phyloP scores from a whole-genome alignment of 2,329 filamentous ascomycete genomes.

The Dothideomycetes sp. region DNA sequence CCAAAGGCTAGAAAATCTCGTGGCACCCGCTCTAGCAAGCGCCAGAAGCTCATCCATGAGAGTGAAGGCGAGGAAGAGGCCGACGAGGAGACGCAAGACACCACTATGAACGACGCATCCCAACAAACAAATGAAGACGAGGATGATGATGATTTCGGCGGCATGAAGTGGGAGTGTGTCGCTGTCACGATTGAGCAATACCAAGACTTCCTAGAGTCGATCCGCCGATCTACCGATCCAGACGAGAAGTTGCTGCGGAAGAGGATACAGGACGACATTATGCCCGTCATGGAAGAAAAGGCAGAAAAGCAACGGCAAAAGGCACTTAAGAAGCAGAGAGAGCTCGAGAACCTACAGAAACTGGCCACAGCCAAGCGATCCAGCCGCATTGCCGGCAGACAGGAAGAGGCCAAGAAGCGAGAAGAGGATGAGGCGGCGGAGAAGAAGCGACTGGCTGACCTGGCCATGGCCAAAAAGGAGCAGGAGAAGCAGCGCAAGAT shows the following conservation, averaged over 20 bases:
- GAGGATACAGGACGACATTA: conserved; percentile 62
- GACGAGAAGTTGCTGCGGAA: conserved; percentile 73
- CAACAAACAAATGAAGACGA: conserved; percentile 20
- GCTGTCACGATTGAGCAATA: conserved; percentile 75
- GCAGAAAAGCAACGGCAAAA: conserved; percentile 60
- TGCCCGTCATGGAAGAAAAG: conserved; percentile 75
- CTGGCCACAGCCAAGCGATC: conserved; percentile 92
- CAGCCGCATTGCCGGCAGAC: conserved; percentile 72
- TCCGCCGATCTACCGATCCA: conserved; percentile 66
- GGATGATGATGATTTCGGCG: conserved; percentile 48
- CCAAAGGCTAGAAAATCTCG: conserved; percentile 47
- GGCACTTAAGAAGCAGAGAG: conserved; percentile 63
- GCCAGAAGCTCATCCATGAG: conserved; percentile 45
- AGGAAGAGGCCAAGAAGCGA: conserved; percentile 66
- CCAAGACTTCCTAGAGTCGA: conserved; percentile 54
- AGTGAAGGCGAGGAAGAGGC: conserved; percentile 32
- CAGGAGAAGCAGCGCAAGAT: conserved; percentile 52
- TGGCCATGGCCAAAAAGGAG: conserved; percentile 50
- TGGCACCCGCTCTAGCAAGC: conserved; percentile 56
- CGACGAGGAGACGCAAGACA: conserved; percentile 28
- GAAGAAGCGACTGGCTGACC: conserved; percentile 52
- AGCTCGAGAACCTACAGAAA: conserved; percentile 71
- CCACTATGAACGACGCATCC: conserved; percentile 12
- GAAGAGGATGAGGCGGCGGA: conserved; percentile 62
- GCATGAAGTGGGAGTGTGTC: conserved; percentile 82